phyloP scores from a whole-genome alignment of 768 basidiomycete species.

The Holtermannia corniformis region DNA sequence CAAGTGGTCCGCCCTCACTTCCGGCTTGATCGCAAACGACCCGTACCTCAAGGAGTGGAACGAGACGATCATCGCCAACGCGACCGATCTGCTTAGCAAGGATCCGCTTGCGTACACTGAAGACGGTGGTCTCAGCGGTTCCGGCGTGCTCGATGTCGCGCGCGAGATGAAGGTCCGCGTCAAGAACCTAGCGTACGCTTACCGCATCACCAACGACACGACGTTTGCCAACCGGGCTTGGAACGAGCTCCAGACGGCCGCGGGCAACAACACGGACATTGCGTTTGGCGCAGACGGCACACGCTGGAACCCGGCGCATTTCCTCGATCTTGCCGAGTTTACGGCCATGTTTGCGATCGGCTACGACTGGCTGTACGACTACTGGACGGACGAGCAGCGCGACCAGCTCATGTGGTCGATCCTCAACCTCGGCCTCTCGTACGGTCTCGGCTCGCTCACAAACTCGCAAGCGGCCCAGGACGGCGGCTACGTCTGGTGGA shows the following conservation, averaged over 20 bases:
- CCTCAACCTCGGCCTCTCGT: slow-evolving; percentile 64
- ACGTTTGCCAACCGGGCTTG: slow-evolving; percentile 80
- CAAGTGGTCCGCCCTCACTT: slow-evolving; percentile 77
- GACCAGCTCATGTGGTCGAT: slow-evolving; percentile 59
- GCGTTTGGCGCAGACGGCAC: slow-evolving; percentile 56
- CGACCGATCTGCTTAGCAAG: slow-evolving; percentile 49
- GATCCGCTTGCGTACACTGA: slow-evolving; percentile 56
- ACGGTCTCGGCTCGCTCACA: slow-evolving; percentile 53
- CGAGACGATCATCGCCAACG: slow-evolving; percentile 78
- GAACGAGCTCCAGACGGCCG: slow-evolving; percentile 69
- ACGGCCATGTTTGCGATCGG: slow-evolving; percentile 80
- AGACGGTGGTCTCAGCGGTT: slow-evolving; percentile 58
- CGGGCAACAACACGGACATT: slow-evolving; percentile 54
- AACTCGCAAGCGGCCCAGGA: slow-evolving; percentile 31
- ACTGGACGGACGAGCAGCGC: slow-evolving; percentile 67
- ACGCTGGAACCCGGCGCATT: slow-evolving; percentile 81
- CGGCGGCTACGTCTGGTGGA: slow-evolving; percentile 65
- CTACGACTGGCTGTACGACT: slow-evolving; percentile 92
- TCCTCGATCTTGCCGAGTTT: slow-evolving; percentile 78
- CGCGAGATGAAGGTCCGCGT: slow-evolving; percentile 80
- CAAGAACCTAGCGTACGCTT: slow-evolving; percentile 87
- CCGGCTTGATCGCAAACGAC: slow-evolving; percentile 61
- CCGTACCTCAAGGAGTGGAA: slow-evolving; percentile 86
- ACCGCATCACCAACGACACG: slow-evolving; percentile 82
- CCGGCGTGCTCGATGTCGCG: slow-evolving; percentile 84